Conservation (phyloP, 1,139 yeast genomes). For the Yamadazyma triangularis region DNA sequence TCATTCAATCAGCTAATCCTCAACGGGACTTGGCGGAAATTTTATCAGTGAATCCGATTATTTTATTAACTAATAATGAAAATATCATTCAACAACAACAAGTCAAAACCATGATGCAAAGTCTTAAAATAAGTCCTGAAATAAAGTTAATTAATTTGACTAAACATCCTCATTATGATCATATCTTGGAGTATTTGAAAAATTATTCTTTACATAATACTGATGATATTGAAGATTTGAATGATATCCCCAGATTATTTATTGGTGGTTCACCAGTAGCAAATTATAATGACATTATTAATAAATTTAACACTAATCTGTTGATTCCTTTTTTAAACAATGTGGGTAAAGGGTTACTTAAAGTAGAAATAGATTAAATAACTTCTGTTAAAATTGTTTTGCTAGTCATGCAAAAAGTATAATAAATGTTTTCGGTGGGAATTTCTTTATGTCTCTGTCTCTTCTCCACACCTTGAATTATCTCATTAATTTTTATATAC, state of each 20-base stretch:
- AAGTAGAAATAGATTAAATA: constrained; percentile 4
- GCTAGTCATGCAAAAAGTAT: no score
- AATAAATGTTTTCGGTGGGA: no score
- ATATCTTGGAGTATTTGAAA: constrained; percentile 22
- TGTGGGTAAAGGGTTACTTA: constrained; percentile 25
- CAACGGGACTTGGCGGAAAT: constrained; percentile 26
- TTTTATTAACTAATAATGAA: constrained; percentile 18
- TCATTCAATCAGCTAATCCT: constrained; percentile 6
- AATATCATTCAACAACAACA: constrained; percentile 16
- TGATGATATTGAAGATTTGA: constrained; percentile 5
- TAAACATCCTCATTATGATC: constrained; percentile 27
- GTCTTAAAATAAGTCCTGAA: constrained; percentile 27
- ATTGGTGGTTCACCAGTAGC: constrained; percentile 31
- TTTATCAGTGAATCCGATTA: constrained; percentile 24
- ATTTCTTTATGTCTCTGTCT: no score
- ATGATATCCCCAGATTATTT: constrained; percentile 26
- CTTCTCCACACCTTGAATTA: no score
- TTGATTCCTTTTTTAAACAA: constrained; percentile 18
- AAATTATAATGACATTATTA: constrained; percentile 20
- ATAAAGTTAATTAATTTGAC: constrained; percentile 25
- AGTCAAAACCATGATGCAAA: constrained; percentile 18
- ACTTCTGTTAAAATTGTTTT: background rate
- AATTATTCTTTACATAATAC: constrained; percentile 12
- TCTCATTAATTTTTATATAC: no score
- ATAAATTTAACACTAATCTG: constrained; percentile 15